phyloP scores from a whole-genome alignment of 2,329 filamentous ascomycete genomes.

The Fusarium buxicola region DNA sequence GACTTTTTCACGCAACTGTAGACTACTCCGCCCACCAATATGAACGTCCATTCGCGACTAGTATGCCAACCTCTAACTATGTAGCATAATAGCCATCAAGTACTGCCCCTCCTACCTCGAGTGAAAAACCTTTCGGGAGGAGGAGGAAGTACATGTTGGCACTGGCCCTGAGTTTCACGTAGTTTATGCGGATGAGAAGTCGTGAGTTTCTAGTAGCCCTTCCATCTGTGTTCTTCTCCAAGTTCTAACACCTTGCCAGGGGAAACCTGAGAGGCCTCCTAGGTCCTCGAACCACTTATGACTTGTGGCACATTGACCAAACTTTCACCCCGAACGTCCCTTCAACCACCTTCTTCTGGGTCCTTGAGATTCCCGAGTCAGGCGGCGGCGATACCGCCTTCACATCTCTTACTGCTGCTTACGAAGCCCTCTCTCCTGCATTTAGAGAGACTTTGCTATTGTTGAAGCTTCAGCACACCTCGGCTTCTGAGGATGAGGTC shows the following conservation, averaged over 20 bases:
- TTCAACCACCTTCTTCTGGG: constrained; percentile 50
- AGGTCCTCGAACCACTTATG: constrained; percentile 43
- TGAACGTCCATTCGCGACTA: no score
- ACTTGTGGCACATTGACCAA: constrained; percentile 51
- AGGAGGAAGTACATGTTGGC: no score
- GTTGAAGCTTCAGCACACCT: constrained; percentile 38
- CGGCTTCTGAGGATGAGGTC: constrained; percentile 48
- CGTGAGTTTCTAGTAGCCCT: constrained; percentile 23
- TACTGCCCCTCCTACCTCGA: no score
- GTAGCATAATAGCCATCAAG: no score
- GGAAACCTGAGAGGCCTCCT: constrained; percentile 47
- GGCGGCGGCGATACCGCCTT: constrained; percentile 49
- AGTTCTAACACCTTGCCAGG: constrained; percentile 1
- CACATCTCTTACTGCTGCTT: constrained; percentile 46
- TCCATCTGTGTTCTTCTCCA: rapidly evolving
- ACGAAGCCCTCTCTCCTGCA: constrained; percentile 45
- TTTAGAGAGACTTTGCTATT: constrained; percentile 35
- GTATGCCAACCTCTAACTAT: no score
- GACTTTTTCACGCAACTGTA: no score
- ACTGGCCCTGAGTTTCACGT: constrained; percentile 50
- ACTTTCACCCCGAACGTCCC: constrained; percentile 49
- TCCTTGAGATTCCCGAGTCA: constrained; percentile 45
- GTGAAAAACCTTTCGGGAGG: no score
- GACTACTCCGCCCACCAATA: no score
- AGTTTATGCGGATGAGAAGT: constrained; percentile 49